These are phyloP conservation scores for Orbilia brochopaga DNA, from an alignment of 2,329 filamentous ascomycete species.

Conservation along the genomic window DNA sequence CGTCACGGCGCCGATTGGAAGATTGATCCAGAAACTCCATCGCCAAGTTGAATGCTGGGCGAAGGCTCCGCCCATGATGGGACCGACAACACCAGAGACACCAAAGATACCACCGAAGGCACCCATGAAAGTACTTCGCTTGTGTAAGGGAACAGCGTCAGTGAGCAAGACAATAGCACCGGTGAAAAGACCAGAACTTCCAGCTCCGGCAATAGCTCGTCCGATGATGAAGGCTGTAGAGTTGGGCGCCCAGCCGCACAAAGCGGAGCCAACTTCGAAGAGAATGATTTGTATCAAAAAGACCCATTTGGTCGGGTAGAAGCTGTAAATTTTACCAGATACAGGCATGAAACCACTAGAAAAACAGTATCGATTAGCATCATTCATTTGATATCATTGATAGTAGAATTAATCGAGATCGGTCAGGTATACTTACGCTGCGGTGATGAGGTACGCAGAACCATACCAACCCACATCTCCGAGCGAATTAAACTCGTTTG, in stretches of 20 bases:
- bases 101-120: constrained; percentile 61
- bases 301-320: constrained; percentile 57
- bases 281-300: constrained; percentile 46
- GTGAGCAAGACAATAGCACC: constrained; percentile 62
- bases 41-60: constrained; percentile 61
- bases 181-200: constrained; percentile 63
- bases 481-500: constrained; percentile 61
- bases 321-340: constrained; percentile 59
- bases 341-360: constrained; percentile 57
- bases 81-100: constrained; percentile 61
- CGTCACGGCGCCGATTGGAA: constrained; percentile 65
- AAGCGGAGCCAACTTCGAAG: constrained; percentile 60
- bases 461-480: constrained; percentile 59
- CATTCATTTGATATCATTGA: neutral
- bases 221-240: constrained; percentile 64
- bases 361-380: constrained; percentile 7
- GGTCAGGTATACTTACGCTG: constrained; percentile 53
- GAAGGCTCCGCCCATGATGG: constrained; percentile 61
- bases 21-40: constrained; percentile 68
- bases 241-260: constrained; percentile 64
- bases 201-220: constrained; percentile 63
- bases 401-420: constrained; percentile 51
- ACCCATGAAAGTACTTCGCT: constrained; percentile 55
- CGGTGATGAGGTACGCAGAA: constrained; percentile 59
- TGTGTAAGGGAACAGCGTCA: constrained; percentile 55